Evolutionary conservation across 768 basidiomycete genomes (phyloP), one percentile per base, ranked within the genome.

Genomic region (Amanita jacksonii): DNA sequence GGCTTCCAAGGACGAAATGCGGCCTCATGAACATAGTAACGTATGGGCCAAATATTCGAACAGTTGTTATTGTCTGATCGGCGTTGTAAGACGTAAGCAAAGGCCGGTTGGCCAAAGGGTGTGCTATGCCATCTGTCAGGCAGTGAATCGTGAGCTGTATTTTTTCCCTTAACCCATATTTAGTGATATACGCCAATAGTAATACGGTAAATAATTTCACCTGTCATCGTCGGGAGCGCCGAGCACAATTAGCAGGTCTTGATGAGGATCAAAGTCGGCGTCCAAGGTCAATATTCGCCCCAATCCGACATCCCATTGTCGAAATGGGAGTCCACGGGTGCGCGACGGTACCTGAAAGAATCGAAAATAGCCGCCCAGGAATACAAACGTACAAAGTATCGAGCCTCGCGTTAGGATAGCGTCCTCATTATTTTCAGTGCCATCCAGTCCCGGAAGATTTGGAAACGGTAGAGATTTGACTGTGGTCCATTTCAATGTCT

Each of bases 71-170:
- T n/a, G 31, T 8, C 10, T 7, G n/a, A 16, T 32, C 31, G 20
- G 31, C 9, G 9, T 8, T 3, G 30, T 33, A 43, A 15, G 41
- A 18, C 15, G 32, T 32, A 24, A 43, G 41, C 9, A 8, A 7
- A 4, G 7, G 6, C 13, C 23, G 24, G 8, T n/a, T 13, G 16
- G 73, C 74, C 34, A 65, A 45, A 20, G 69, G 71, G 53, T 80
- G 77, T 5, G 51, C 57, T 16, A 58, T 55, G 27, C 74, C 72
- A 7, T 68, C 70, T 13, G 58, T 61, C 49, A 78, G 54, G 8
- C 67, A 62, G 4, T 65, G 72, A 39, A 78, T 55, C 23, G 41
- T 23, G 20, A 43, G n/a, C 6, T 32, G 41, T 15, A 33, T 32
- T 5, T 4, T n/a, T 10, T 32, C 13, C 18, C 41, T 43, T n/a